Evolutionary conservation across 1,139 yeast species (phyloP).

Genomic region (Saccharomyces pastorianus): DNA sequence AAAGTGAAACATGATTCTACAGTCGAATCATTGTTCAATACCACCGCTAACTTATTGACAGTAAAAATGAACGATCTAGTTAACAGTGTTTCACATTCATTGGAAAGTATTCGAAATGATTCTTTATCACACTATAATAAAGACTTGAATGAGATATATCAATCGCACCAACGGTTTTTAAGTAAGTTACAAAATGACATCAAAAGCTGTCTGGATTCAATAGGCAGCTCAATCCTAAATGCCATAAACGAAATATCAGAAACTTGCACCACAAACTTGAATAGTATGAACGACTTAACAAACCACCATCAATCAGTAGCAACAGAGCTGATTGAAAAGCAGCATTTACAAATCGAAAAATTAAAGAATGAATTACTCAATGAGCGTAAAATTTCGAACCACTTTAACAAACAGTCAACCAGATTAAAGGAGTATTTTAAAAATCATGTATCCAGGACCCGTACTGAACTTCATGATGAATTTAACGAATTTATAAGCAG

Average conservation of each 20-base stretch:
- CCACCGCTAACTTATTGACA: background rate
- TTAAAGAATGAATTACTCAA: background rate
- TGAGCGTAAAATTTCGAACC: background rate
- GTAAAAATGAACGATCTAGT: background rate
- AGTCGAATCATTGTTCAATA: background rate
- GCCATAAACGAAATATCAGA: background rate
- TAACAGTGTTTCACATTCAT: background rate
- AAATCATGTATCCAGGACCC: background rate
- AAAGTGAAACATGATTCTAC: background rate
- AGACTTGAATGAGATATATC: background rate
- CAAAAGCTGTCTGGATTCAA: background rate
- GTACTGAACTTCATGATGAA: background rate
- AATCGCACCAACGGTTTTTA: background rate
- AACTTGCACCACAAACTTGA: background rate
- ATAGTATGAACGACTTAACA: background rate
- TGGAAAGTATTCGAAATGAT: background rate
- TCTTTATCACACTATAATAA: background rate
- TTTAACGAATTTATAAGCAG: conserved; percentile 2
- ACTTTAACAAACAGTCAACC: background rate
- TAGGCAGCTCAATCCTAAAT: background rate
- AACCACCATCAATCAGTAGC: background rate
- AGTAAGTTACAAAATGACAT: background rate
- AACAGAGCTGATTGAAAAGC: background rate
- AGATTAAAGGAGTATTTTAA: background rate
- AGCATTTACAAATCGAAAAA: background rate